phyloP scores from a whole-genome alignment of 1,284 basidiomycete species.

The Rugosomyces carneus region DNA sequence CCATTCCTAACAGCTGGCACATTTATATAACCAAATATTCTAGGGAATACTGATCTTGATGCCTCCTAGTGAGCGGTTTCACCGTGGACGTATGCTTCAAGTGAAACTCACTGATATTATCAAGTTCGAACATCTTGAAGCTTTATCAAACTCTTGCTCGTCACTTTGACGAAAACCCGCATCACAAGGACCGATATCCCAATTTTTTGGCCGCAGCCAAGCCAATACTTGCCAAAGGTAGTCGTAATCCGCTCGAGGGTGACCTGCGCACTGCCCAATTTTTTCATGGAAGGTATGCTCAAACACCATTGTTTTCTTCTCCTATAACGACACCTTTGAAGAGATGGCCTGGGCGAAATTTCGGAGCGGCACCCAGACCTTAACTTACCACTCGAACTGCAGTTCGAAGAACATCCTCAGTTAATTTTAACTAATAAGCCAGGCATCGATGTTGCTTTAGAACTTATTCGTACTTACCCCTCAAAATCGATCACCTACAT shows the following conservation, averaged over 20 bases:
- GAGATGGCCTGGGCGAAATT: conserved; percentile 80
- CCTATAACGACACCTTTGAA: conserved; percentile 19
- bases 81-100: not conserved
- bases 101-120: too few relatives aligned
- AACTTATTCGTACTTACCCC: conserved; percentile 56
- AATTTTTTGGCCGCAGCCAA: conserved; percentile 44
- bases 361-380: conserved; percentile 72
- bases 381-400: conserved; percentile 29
- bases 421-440: conserved; percentile 45
- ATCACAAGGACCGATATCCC: conserved; percentile 52
- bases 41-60: conserved; percentile 67
- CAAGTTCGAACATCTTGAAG: conserved; percentile 73
- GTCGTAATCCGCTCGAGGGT: conserved; percentile 72
- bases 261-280: conserved; percentile 78
- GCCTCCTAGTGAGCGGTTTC: conserved; percentile 45
- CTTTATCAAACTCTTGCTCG: conserved; percentile 65
- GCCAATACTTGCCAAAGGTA: conserved; percentile 65
- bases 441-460: conserved; percentile 62
- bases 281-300: conserved; percentile 67
- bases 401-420: conserved; percentile 34
- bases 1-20: not conserved
- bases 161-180: conserved; percentile 58
- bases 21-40: conserved; percentile 1
- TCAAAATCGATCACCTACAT: conserved; percentile 75
- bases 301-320: not conserved